phyloP scores from a whole-genome alignment of 306 rosid species.

The Rubus parviflorus region DNA sequence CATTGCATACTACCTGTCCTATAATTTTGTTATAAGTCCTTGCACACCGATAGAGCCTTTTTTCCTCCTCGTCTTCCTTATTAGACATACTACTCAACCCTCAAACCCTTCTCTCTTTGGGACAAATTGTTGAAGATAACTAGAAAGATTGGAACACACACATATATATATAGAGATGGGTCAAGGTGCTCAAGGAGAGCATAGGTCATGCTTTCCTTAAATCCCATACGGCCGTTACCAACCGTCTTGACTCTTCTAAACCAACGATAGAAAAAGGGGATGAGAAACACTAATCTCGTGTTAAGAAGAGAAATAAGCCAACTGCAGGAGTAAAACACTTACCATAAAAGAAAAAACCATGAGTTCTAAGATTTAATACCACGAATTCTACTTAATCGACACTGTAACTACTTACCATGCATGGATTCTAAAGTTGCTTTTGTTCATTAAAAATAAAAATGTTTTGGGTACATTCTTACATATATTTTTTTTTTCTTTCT shows the following conservation, averaged over 20 bases:
- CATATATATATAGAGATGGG: constrained; percentile 1
- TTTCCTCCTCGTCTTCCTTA: constrained; percentile 35
- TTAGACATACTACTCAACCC: constrained; percentile 29
- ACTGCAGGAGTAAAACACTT: not conserved
- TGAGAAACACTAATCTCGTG: constrained; percentile 19
- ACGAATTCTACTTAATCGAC: too few species aligned
- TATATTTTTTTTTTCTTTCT: not conserved
- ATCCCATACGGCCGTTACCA: not conserved
- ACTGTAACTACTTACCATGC: not conserved
- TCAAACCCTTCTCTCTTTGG: not conserved
- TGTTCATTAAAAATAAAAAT: too few species aligned
- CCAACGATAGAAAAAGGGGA: not conserved
- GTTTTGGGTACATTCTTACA: too few species aligned
- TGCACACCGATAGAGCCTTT: constrained; percentile 33
- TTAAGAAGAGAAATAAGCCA: not conserved
- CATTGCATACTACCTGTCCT: constrained; percentile 29
- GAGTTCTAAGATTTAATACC: too few species aligned
- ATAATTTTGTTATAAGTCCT: constrained; percentile 34
- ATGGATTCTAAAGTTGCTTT: not conserved
- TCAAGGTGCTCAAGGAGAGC: constrained; percentile 9
- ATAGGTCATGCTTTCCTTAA: not conserved
- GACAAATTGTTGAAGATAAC: constrained; percentile 3
- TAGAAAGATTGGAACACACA: not conserved
- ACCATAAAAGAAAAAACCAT: not conserved
- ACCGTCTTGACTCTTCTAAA: not conserved